phyloP scores from a whole-genome alignment of 345 rosid species.

The Balakata baccata region DNA sequence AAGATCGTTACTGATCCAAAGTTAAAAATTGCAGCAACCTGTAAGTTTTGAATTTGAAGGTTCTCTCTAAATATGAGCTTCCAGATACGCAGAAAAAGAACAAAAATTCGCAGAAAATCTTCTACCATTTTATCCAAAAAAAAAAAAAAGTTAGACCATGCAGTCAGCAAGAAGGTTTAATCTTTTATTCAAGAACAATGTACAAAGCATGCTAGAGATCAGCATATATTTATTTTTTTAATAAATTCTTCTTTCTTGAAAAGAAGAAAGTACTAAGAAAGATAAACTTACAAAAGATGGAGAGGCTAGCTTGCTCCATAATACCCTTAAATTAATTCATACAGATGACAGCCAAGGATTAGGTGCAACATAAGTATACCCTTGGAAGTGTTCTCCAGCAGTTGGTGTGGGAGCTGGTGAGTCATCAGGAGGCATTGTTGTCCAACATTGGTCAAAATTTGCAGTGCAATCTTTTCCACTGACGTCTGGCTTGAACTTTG shows the following conservation, averaged over 20 bases:
- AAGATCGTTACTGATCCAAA: not conserved
- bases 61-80: not conserved
- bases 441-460: slow-evolving; percentile 74
- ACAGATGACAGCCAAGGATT: slow-evolving; percentile 65
- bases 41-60: not conserved
- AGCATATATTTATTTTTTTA: not conserved
- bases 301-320: slow-evolving; percentile 1
- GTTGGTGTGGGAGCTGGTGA: slow-evolving; percentile 74
- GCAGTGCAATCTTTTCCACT: slow-evolving; percentile 64
- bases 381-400: slow-evolving; percentile 61
- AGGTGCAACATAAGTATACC: slow-evolving; percentile 61
- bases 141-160: not conserved
- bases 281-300: slow-evolving; percentile 13
- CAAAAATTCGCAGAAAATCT: not conserved
- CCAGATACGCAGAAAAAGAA: not conserved
- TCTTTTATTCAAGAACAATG: slow-evolving; percentile 1
- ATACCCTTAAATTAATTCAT: slow-evolving; percentile 21
- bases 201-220: not conserved
- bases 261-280: not conserved
- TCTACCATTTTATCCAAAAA: not conserved
- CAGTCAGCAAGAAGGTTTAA: not conserved
- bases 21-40: not conserved
- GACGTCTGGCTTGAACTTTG: slow-evolving; percentile 66
- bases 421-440: slow-evolving; percentile 64
- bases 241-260: not conserved